phyloP scores from a whole-genome alignment of 371 early-diverging fungal species.

The Mucor plumbeus region DNA sequence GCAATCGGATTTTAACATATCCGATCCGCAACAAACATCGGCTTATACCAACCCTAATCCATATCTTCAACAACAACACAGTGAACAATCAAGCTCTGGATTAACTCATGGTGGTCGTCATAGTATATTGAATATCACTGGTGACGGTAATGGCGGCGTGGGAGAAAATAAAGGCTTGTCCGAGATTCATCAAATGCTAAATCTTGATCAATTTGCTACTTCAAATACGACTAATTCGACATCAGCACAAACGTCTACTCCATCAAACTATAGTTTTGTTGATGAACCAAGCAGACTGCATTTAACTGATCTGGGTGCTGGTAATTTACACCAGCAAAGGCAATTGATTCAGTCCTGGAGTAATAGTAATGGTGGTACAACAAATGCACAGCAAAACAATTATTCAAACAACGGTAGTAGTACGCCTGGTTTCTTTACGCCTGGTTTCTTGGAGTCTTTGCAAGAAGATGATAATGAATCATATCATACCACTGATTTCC shows the following conservation, averaged over 20 bases:
- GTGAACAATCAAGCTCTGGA: background rate
- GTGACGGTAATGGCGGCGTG: slow-evolving; percentile 14
- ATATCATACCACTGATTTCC: slow-evolving; percentile 1
- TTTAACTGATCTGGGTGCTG: slow-evolving; percentile 10
- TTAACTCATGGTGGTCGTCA: background rate
- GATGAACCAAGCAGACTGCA: slow-evolving; percentile 1
- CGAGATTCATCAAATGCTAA: slow-evolving; percentile 17
- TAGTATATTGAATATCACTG: background rate
- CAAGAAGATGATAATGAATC: slow-evolving; percentile 41
- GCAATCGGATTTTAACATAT: background rate
- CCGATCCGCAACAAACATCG: slow-evolving; percentile 6
- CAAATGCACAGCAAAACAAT: slow-evolving; percentile 2
- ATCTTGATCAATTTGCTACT: slow-evolving; percentile 7
- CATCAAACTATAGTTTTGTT: background rate
- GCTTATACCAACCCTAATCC: background rate
- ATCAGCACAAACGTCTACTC: slow-evolving; percentile 8
- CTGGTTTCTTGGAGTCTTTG: slow-evolving; percentile 69
- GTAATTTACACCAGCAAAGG: slow-evolving; percentile 1
- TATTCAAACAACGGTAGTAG: slow-evolving; percentile 16
- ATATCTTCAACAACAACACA: background rate
- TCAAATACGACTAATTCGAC: background rate
- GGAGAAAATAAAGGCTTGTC: slow-evolving; percentile 21
- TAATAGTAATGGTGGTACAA: background rate
- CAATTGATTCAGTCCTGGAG: slow-evolving; percentile 10
- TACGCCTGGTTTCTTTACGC: slow-evolving; percentile 75